A percentile compares a stretch with the other conserved stretches of the same genome.
These are phyloP conservation scores for Tolypocladium guangdongense DNA, from an alignment of 2,329 filamentous ascomycete species.

Conservation along the genomic window DNA sequence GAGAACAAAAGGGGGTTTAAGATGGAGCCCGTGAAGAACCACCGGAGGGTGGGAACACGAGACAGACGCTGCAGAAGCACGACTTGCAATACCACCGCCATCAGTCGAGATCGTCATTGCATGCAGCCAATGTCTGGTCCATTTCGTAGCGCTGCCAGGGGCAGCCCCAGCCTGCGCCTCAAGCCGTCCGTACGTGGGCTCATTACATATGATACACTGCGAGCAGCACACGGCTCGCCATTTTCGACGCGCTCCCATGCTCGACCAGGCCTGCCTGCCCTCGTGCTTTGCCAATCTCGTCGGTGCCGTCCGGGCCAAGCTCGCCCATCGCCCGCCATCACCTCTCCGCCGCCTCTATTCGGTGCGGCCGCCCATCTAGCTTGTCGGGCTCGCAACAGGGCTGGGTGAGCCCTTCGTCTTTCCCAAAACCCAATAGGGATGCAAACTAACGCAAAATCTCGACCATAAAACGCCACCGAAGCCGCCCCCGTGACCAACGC, in stretches of 20 bases:
- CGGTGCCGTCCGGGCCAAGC: not conserved
- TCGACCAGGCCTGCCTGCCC: not conserved
- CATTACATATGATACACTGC: constrained; percentile 4
- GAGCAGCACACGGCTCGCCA: not conserved
- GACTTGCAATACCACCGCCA: not conserved
- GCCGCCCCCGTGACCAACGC: not conserved
- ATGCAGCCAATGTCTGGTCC: not conserved
- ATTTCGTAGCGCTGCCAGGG: not conserved
- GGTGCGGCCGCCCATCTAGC: not conserved
- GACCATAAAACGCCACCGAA: not conserved
- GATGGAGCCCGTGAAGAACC: too few relatives aligned
- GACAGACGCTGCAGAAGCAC: not conserved
- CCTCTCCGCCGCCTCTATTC: not conserved
- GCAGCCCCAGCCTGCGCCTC: not conserved
- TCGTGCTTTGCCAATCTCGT: not conserved
- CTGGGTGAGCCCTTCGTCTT: not conserved
- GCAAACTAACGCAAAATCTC: not conserved
- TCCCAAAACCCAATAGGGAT: not conserved
- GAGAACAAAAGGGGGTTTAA: too few relatives aligned
- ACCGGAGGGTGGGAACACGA: too few relatives aligned
- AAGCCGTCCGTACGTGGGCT: not conserved
- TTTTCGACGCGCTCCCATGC: not conserved
- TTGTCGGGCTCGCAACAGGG: not conserved
- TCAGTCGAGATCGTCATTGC: not conserved
- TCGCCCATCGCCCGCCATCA: not conserved